Conservation (phyloP, 2,329 filamentous ascomycete genomes). For the Cercospora citrullina region DNA sequence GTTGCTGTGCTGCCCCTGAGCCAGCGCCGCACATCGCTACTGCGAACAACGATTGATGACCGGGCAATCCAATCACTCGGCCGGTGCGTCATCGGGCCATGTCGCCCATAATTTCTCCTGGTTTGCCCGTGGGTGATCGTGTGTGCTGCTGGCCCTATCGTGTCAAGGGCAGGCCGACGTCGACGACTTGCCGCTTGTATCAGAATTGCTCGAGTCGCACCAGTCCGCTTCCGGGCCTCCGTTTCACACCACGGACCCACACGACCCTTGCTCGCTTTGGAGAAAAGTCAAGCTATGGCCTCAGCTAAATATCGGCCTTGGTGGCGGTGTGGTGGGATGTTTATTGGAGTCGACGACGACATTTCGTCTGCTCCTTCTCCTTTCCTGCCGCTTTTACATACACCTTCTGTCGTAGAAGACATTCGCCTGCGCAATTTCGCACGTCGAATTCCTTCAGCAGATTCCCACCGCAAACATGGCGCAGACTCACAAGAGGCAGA, state of each 20-base stretch:
- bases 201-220: constrained; percentile 6
- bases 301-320: constrained; percentile 14
- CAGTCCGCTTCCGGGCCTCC: not conserved
- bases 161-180: not conserved
- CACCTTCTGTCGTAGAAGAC: not conserved
- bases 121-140: not conserved
- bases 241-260: not conserved
- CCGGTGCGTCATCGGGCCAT: constrained; percentile 5
- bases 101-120: not conserved
- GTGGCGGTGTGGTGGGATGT: constrained; percentile 17
- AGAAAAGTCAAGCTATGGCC: constrained; percentile 15
- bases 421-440: not conserved
- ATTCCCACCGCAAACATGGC: constrained; percentile 17
- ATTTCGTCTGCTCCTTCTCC: not conserved
- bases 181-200: not conserved
- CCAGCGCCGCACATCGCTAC: not conserved
- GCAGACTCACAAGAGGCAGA: constrained; percentile 33
- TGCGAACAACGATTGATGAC: not conserved
- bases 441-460: not conserved
- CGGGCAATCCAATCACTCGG: not conserved
- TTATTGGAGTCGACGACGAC: constrained; percentile 2
- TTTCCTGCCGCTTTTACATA: not conserved
- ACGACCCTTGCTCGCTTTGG: not conserved
- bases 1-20: not conserved
- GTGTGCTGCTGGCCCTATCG: not conserved